Evolutionary conservation across 2,329 filamentous ascomycete species (phyloP).

Genomic region (Pseudopyrenochaeta lycopersici): DNA sequence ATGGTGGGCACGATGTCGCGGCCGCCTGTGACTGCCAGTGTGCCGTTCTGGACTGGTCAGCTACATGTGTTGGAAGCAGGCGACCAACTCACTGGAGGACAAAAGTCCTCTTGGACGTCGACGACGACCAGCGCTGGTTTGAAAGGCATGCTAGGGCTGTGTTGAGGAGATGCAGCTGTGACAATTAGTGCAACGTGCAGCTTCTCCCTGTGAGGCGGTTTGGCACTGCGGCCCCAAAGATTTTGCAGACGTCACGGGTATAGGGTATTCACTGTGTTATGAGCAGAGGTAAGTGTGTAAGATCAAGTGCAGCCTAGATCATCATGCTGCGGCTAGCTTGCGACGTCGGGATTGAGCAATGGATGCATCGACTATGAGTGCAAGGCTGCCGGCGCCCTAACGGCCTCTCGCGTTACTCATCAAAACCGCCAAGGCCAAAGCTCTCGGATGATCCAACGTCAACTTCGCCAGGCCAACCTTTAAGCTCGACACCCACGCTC

Average conservation of each 20-base stretch:
- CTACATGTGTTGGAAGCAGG: neutral
- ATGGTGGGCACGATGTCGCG: slow-evolving; percentile 74
- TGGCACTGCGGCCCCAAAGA: neutral
- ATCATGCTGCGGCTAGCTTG: slow-evolving; percentile 9
- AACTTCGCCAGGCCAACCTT: slow-evolving; percentile 29
- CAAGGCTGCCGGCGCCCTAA: slow-evolving; percentile 3
- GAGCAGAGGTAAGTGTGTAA: slow-evolving; percentile 1
- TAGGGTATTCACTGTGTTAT: neutral
- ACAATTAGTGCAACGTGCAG: neutral
- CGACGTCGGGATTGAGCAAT: slow-evolving; percentile 5
- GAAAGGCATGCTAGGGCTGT: slow-evolving; percentile 32
- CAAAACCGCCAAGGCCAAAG: slow-evolving; percentile 29
- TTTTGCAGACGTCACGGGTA: neutral
- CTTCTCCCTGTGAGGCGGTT: neutral
- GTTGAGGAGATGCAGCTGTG: neutral
- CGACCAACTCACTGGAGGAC: slow-evolving; percentile 73
- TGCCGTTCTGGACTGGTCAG: slow-evolving; percentile 70
- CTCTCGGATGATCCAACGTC: slow-evolving; percentile 33
- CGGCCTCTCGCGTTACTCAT: slow-evolving; percentile 19
- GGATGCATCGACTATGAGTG: slow-evolving; percentile 9
- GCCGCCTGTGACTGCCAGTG: slow-evolving; percentile 81
- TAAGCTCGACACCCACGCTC: slow-evolving; percentile 39
- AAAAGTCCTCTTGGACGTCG: slow-evolving; percentile 95
- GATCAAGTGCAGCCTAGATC: slow-evolving; percentile 7
- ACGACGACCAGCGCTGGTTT: slow-evolving; percentile 75